Base-by-base conservation (phyloP, 306 rosid genomes). In the Hylodesmum podocarpum region DNA sequence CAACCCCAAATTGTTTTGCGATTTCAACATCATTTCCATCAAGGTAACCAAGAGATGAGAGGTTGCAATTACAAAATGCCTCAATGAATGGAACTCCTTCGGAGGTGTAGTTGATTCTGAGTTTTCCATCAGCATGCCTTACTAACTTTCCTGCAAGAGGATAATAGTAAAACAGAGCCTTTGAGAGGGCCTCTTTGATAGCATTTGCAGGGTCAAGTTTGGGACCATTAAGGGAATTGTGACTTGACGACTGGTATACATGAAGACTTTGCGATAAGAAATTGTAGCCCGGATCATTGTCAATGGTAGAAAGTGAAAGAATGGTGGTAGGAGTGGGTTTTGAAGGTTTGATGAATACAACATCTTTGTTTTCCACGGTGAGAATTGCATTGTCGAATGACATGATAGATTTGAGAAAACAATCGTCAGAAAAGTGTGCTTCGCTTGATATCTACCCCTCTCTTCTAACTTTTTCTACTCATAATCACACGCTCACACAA, bases 61-160 rank as follows among this genome's bases (percentile, higher is more conserved):
- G n/a, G n/a, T n/a, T n/a, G n/a, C n/a, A n/a, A n/a, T n/a, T n/a
- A n/a, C n/a, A n/a, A n/a, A n/a, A n/a, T n/a, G n/a, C n/a, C n/a
- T n/a, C n/a, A n/a, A n/a, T n/a, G n/a, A n/a, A n/a, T n/a, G n/a
- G n/a, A n/a, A n/a, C n/a, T n/a, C n/a, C n/a, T n/a, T n/a, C n/a
- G n/a, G n/a, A n/a, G n/a, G n/a, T n/a, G n/a, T n/a, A n/a, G n/a
- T n/a, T n/a, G n/a, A n/a, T n/a, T n/a, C n/a, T n/a, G n/a, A n/a
- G n/a, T n/a, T n/a, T n/a, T n/a, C n/a, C n/a, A n/a, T n/a, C n/a
- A n/a, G n/a, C n/a, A n/a, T n/a, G n/a, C n/a, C n/a, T n/a, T n/a
- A n/a, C n/a, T n/a, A n/a, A n/a, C 70, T 22, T 61, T 8, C 87
- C 88, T 1, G 85, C 88, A 33, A 84, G 72, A 50, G 88, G 88